Percentiles rank a stretch among this genome's conserved stretches.
phyloP scores from a whole-genome alignment of 2,329 filamentous ascomycete species.

The Fusarium sp. region DNA sequence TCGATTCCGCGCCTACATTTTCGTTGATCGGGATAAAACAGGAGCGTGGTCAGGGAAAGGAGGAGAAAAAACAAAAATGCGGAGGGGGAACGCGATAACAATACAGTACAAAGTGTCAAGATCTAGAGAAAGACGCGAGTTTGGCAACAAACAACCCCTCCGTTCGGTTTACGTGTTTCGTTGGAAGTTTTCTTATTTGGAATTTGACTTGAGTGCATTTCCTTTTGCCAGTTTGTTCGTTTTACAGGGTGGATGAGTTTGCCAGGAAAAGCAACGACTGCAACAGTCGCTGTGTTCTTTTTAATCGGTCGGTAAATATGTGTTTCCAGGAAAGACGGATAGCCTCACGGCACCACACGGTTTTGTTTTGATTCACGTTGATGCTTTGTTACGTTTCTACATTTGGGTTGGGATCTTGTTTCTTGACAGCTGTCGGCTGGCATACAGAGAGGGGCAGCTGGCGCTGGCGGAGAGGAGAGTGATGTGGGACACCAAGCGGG shows the following conservation, averaged over 20 bases:
- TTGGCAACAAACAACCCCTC: conserved; percentile 49
- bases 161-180: conserved; percentile 32
- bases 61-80: conserved; percentile 19
- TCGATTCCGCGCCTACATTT: conserved; percentile 28
- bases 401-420: conserved; percentile 22
- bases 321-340: conserved; percentile 52
- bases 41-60: conserved; percentile 28
- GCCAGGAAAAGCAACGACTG: conserved; percentile 33
- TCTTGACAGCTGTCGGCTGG: conserved; percentile 8
- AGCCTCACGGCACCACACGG: conserved; percentile 54
- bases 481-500: not conserved
- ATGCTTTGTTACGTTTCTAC: conserved; percentile 34
- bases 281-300: conserved; percentile 31
- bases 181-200: conserved; percentile 14
- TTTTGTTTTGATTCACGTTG: conserved; percentile 42
- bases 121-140: conserved; percentile 46
- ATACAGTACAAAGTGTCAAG: conserved; percentile 40
- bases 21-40: conserved; percentile 35
- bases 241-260: conserved; percentile 25
- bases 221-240: conserved; percentile 19
- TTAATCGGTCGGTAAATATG: conserved; percentile 45
- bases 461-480: not conserved
- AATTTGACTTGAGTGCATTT: conserved; percentile 28
- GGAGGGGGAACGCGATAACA: conserved; percentile 27
- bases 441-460: conserved; percentile 4